Evolutionary conservation across 176 grass and related monocot genomes (phyloP).

Genomic region (Phoenix roebelenii): DNA sequence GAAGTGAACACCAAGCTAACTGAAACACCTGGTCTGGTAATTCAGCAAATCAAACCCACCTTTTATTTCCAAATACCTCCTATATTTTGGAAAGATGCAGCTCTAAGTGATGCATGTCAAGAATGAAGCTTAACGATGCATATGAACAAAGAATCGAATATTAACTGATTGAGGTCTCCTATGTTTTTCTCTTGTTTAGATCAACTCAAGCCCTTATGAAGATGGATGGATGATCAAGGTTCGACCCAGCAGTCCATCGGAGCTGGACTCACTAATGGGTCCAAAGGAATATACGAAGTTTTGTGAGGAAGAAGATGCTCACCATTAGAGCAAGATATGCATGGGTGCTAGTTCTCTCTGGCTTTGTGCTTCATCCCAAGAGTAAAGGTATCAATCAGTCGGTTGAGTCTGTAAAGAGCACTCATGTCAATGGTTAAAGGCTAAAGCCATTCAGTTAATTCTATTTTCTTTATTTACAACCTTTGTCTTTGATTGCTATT

Average conservation of each 20-base stretch:
- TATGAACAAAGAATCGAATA: no score
- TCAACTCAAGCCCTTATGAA: slow-evolving; percentile 78
- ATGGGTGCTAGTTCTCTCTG: slow-evolving; percentile 5
- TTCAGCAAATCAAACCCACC: not conserved
- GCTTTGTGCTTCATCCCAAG: not conserved
- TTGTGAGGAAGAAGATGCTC: slow-evolving; percentile 94
- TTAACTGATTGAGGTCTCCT: no score
- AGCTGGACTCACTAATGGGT: slow-evolving; percentile 50
- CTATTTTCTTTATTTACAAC: no score
- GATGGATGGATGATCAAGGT: slow-evolving; percentile 99
- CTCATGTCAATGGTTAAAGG: no score
- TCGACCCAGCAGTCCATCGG: slow-evolving; percentile 62
- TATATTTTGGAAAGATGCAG: no score
- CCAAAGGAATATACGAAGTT: slow-evolving; percentile 67
- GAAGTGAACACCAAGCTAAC: slow-evolving; percentile 72
- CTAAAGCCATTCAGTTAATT: no score
- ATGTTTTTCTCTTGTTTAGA: slow-evolving; percentile 27
- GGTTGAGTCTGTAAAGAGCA: no score
- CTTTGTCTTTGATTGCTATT: no score
- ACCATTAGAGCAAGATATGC: slow-evolving; percentile 26
- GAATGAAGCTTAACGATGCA: no score
- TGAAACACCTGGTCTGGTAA: slow-evolving; percentile 67
- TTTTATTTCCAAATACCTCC: not conserved
- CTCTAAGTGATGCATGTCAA: no score
- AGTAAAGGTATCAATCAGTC: no score